Conservation (phyloP, 495 filamentous ascomycete genomes). For the Xylaria grammica region DNA sequence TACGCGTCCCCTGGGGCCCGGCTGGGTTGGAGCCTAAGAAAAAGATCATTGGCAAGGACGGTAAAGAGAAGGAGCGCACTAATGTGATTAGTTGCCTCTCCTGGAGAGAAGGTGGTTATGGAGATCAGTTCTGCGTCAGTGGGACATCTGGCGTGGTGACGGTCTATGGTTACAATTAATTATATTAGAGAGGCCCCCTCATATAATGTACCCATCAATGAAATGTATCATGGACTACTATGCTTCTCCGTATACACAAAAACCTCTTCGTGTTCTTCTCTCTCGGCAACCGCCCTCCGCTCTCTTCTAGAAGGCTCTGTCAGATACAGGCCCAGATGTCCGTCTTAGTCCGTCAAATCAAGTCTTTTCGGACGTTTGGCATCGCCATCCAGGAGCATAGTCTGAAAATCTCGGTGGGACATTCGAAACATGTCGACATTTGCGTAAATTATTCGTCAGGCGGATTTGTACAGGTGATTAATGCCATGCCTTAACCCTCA, state of each 20-base stretch:
- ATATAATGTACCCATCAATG: not conserved
- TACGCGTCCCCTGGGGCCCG: slow-evolving; percentile 65
- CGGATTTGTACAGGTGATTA: slow-evolving; percentile 25
- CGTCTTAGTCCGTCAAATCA: not conserved
- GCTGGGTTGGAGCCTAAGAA: slow-evolving; percentile 56
- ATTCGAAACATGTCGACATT: slow-evolving; percentile 12
- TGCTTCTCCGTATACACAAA: too few relatives aligned
- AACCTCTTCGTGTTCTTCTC: too few relatives aligned
- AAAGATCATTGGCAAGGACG: slow-evolving; percentile 56
- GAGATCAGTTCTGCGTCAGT: slow-evolving; percentile 61
- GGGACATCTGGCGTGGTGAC: slow-evolving; percentile 61
- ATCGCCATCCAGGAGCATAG: not conserved
- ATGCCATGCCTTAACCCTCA: slow-evolving; percentile 18
- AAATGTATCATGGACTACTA: too few relatives aligned
- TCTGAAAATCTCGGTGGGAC: not conserved
- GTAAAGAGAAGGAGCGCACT: slow-evolving; percentile 55
- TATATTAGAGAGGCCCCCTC: not conserved
- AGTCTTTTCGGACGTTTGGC: slow-evolving; percentile 14
- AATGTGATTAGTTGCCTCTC: slow-evolving; percentile 67
- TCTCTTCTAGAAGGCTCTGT: too few relatives aligned
- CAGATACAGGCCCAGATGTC: too few relatives aligned
- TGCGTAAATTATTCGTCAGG: slow-evolving; percentile 17
- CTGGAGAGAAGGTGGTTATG: slow-evolving; percentile 72
- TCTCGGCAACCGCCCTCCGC: too few relatives aligned
- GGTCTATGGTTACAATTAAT: slow-evolving; percentile 54